phyloP scores from a whole-genome alignment of 31 red algal genomes.

The Odonthalia washingtoniensis region DNA sequence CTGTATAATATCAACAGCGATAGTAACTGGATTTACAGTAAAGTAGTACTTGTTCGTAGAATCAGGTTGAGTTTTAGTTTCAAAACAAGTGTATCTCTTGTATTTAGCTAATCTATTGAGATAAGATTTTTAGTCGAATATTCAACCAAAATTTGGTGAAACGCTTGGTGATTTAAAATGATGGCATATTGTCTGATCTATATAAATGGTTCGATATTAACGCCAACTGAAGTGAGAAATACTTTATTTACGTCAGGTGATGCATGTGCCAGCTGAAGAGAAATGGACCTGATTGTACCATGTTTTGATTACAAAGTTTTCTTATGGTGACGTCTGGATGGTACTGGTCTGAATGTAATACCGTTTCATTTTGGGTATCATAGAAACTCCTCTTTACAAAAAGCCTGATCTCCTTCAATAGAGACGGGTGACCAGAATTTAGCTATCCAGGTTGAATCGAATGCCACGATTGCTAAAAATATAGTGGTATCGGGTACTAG shows the following conservation, averaged over 20 bases:
- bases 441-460: no score
- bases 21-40: not conserved
- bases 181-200: not conserved
- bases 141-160: not conserved
- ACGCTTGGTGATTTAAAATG: not conserved
- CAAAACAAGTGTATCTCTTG: not conserved
- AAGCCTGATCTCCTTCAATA: not conserved
- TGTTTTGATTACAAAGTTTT: not conserved
- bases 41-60: not conserved
- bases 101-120: not conserved
- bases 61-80: not conserved
- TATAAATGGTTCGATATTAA: conserved; percentile 8
- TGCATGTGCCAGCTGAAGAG: not conserved
- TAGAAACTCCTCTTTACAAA: not conserved
- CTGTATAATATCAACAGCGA: not conserved
- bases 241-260: not conserved
- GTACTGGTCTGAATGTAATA: not conserved
- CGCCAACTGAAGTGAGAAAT: not conserved
- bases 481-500: no score
- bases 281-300: not conserved
- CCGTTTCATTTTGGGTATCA: not conserved
- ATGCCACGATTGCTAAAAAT: no score
- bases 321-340: not conserved
- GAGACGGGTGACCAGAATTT: not conserved
- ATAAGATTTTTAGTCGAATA: not conserved